phyloP scores from a whole-genome alignment of 768 basidiomycete genomes.

The Coprinopsis marcescibilis region DNA sequence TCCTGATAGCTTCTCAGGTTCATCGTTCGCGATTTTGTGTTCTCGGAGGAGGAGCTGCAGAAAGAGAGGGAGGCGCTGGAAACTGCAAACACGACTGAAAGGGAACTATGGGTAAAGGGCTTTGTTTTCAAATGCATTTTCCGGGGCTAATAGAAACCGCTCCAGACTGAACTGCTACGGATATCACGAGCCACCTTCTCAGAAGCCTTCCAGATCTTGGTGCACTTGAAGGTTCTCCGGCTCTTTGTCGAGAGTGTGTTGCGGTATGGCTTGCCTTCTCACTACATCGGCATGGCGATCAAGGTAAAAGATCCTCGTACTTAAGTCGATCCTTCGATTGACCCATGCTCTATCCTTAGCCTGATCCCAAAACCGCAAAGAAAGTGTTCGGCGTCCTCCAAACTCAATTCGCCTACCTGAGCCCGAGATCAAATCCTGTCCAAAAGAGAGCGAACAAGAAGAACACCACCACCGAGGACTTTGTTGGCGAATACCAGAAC shows the following conservation, averaged over 20 bases:
- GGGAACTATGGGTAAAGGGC: constrained; percentile 86
- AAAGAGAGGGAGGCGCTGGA: constrained; percentile 81
- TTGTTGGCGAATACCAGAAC: constrained; percentile 86
- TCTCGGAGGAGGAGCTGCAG: constrained; percentile 72
- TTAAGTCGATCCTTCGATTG: too few relatives aligned
- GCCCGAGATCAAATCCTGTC: constrained; percentile 55
- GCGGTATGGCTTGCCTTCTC: constrained; percentile 90
- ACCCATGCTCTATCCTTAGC: too few relatives aligned
- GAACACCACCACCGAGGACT: constrained; percentile 51
- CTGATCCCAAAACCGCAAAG: constrained; percentile 79
- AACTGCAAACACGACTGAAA: constrained; percentile 79
- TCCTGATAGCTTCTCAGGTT: constrained; percentile 48
- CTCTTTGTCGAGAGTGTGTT: constrained; percentile 94
- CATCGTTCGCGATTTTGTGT: constrained; percentile 91
- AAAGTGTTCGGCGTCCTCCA: constrained; percentile 72
- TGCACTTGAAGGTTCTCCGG: constrained; percentile 88
- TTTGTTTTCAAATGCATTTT: not conserved
- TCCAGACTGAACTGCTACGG: constrained; percentile 84
- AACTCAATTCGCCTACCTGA: constrained; percentile 74
- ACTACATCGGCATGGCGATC: constrained; percentile 76
- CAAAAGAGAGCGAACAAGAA: constrained; percentile 34
- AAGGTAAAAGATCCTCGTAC: too few relatives aligned
- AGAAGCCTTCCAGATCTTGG: constrained; percentile 89
- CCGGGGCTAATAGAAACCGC: constrained; percentile 4
- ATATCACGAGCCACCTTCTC: constrained; percentile 94